Conservation (phyloP, 163 green algal genomes). For the Prototheca wickerhamii region DNA sequence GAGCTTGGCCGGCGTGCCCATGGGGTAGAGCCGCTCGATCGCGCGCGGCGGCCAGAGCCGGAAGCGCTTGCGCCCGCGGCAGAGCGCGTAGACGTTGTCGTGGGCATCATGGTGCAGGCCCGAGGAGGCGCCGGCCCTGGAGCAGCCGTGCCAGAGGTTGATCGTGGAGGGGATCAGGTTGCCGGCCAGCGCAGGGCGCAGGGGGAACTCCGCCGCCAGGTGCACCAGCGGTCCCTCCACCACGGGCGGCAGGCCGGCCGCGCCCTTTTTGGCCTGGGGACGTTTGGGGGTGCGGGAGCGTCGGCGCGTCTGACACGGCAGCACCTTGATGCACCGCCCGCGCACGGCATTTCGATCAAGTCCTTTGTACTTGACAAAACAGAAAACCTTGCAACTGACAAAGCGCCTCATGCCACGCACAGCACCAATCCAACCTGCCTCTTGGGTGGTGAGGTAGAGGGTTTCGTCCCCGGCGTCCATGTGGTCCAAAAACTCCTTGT, state of each 20-base stretch:
- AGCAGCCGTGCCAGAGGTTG: slow-evolving; percentile 43
- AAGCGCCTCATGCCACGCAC: not conserved
- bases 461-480: slow-evolving; percentile 38
- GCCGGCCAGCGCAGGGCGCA: slow-evolving; percentile 44
- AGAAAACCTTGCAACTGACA: not conserved
- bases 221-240: slow-evolving; percentile 37
- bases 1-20: slow-evolving; percentile 33
- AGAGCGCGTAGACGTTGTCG: slow-evolving; percentile 86
- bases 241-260: slow-evolving; percentile 47
- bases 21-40: slow-evolving; percentile 56
- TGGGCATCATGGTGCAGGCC: slow-evolving; percentile 88
- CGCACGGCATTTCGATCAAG: not conserved
- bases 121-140: slow-evolving; percentile 36
- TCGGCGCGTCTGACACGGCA: not conserved
- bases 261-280: slow-evolving; percentile 6
- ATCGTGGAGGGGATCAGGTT: slow-evolving; percentile 66
- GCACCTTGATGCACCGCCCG: too few relatives aligned
- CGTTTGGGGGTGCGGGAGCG: not conserved
- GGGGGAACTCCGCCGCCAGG: slow-evolving; percentile 42
- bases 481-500: slow-evolving; percentile 42
- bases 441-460: slow-evolving; percentile 72
- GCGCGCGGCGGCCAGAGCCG: slow-evolving; percentile 55
- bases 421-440: slow-evolving; percentile 18
- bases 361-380: not conserved
- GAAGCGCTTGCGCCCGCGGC: slow-evolving; percentile 76